A percentile compares a stretch with the other conserved stretches of the same genome.
Evolutionary conservation across 306 rosid genomes (phyloP).

Genomic region (Dalbergia oliveri): DNA sequence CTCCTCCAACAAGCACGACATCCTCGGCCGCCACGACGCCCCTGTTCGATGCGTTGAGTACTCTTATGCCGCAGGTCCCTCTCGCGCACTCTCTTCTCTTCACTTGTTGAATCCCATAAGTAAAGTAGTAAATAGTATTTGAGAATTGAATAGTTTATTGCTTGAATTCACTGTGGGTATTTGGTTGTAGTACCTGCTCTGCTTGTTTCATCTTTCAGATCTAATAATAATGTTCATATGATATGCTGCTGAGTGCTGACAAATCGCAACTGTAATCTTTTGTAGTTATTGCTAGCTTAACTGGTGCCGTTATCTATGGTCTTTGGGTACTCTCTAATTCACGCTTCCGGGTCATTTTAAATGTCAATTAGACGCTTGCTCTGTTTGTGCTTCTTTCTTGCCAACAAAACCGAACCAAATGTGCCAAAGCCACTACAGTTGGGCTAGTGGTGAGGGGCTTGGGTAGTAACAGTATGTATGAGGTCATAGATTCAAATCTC

Average conservation of each 20-base stretch:
- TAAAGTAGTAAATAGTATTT: background rate
- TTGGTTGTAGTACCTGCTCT: background rate
- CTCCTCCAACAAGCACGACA: conserved; percentile 78
- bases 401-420: background rate
- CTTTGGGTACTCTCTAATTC: background rate
- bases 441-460: no score
- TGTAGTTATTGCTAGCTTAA: background rate
- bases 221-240: background rate
- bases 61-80: conserved; percentile 84
- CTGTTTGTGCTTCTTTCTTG: background rate
- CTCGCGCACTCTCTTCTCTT: background rate
- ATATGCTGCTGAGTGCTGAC: background rate
- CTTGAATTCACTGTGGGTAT: background rate
- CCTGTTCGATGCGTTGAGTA: conserved; percentile 96
- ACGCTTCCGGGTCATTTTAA: background rate
- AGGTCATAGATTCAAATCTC: no score
- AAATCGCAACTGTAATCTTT: background rate
- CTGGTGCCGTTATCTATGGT: background rate
- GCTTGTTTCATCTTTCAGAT: background rate
- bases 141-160: background rate
- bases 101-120: background rate
- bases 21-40: conserved; percentile 86
- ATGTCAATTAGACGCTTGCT: background rate
- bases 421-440: background rate
- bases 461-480: no score